A percentile compares a stretch with the other conserved stretches of the same genome.
These are phyloP conservation scores for Paramecium biaurelia DNA, from an alignment of 73 alveolate genomes.

Conservation along the genomic window DNA sequence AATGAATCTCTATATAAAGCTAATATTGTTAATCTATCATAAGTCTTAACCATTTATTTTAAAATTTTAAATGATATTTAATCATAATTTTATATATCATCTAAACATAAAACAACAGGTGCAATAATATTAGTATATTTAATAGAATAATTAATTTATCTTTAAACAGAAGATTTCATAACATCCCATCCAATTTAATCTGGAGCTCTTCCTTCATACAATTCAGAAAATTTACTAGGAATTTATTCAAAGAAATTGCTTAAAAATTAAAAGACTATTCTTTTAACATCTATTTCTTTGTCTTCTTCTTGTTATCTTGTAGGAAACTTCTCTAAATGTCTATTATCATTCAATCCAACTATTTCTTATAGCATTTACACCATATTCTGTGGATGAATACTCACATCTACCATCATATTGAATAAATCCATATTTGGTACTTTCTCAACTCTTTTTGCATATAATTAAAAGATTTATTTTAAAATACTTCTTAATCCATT, in stretches of 20 bases:
- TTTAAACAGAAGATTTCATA: neutral
- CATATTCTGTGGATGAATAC: neutral
- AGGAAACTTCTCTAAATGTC: constrained; percentile 20
- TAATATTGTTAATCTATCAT: constrained; percentile 26
- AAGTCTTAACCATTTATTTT: constrained; percentile 14
- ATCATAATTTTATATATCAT: constrained; percentile 59
- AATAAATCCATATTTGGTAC: neutral
- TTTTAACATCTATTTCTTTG: neutral
- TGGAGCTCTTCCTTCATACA: constrained; percentile 27
- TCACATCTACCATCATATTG: constrained; percentile 15
- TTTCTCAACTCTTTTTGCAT: constrained; percentile 15
- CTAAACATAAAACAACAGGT: constrained; percentile 52
- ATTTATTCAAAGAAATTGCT: constrained; percentile 46
- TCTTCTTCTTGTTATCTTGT: neutral
- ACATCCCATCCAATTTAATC: constrained; percentile 49
- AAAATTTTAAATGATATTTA: constrained; percentile 7
- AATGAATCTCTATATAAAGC: constrained; percentile 48
- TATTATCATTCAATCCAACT: neutral
- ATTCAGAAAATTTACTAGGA: neutral
- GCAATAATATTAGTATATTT: constrained; percentile 38
- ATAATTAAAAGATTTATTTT: neutral
- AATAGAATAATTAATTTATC: constrained; percentile 1
- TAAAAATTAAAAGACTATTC: neutral
- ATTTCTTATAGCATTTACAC: neutral
- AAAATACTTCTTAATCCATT: constrained; percentile 28